These are phyloP conservation scores for Alternaria rosae DNA, from an alignment of 2,329 filamentous ascomycete genomes.

Conservation along the genomic window DNA sequence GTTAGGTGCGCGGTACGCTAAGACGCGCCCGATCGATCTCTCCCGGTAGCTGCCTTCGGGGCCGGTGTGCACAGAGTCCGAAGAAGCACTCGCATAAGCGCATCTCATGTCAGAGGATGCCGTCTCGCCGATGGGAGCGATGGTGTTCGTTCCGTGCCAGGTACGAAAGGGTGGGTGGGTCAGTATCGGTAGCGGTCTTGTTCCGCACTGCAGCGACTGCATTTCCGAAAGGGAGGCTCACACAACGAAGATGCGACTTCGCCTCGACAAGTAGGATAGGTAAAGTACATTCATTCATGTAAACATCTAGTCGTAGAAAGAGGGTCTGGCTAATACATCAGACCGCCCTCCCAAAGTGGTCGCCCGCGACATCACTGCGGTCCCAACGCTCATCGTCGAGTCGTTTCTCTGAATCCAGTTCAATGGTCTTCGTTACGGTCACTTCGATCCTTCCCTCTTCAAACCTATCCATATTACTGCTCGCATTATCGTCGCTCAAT, in stretches of 20 bases:
- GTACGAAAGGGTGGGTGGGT: neutral
- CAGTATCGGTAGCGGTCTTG: neutral
- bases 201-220: neutral
- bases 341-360: neutral
- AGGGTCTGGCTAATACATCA: neutral
- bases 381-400: slow-evolving; percentile 1
- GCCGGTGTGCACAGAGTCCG: slow-evolving; percentile 7
- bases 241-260: neutral
- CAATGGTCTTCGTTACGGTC: slow-evolving; percentile 17
- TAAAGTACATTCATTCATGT: neutral
- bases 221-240: neutral
- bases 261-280: neutral
- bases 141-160: neutral
- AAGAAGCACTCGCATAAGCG: neutral
- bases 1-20: slow-evolving; percentile 23
- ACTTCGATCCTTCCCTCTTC: slow-evolving; percentile 5
- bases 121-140: neutral
- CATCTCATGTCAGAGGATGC: neutral
- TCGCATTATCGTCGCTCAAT: slow-evolving; percentile 12
- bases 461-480: neutral
- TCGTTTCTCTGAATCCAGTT: slow-evolving; percentile 2
- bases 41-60: slow-evolving; percentile 1
- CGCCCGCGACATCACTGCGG: neutral
- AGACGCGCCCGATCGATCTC: slow-evolving; percentile 11
- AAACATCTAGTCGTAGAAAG: neutral